These are phyloP conservation scores for Leccinum angustisporum DNA, from an alignment of 1,284 basidiomycete genomes.

Conservation along the genomic window DNA sequence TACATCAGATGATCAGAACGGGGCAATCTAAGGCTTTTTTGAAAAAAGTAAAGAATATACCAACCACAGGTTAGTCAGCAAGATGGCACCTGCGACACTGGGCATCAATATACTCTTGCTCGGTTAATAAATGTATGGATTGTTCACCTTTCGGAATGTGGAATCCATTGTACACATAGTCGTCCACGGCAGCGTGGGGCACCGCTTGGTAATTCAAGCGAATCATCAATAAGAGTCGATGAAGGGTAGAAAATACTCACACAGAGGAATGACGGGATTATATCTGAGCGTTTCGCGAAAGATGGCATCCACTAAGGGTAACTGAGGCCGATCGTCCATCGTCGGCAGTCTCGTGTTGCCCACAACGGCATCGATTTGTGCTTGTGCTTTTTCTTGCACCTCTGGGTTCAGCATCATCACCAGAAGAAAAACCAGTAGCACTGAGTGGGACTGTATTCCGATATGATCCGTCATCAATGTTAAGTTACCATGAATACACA, in stretches of 20 bases:
- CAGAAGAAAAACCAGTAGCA: conserved; percentile 8
- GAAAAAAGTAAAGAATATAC: not conserved
- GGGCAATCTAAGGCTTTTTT: not conserved
- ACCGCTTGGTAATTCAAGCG: not conserved
- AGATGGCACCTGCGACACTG: not conserved
- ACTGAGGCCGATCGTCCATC: not conserved
- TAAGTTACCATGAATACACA: not conserved
- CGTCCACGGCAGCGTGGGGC: conserved; percentile 5
- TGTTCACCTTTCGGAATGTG: conserved; percentile 12
- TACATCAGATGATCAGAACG: not conserved
- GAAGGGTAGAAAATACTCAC: not conserved
- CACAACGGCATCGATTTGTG: conserved; percentile 10
- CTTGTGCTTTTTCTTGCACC: conserved; percentile 9
- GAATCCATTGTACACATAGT: conserved; percentile 4
- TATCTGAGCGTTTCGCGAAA: conserved; percentile 1
- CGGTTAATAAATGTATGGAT: too few relatives aligned
- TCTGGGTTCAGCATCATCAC: conserved; percentile 3
- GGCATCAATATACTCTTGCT: not conserved
- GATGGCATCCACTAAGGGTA: not conserved
- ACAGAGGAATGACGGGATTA: conserved; percentile 6
- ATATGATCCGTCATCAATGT: not conserved
- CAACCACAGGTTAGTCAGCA: conserved; percentile 7
- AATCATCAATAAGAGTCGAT: not conserved
- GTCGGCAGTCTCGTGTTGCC: not conserved
- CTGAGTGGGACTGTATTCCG: not conserved